These are phyloP conservation scores for Zygosaccharomyces kombuchaensis DNA, from an alignment of 805 yeast genomes.

Conservation along the genomic window DNA sequence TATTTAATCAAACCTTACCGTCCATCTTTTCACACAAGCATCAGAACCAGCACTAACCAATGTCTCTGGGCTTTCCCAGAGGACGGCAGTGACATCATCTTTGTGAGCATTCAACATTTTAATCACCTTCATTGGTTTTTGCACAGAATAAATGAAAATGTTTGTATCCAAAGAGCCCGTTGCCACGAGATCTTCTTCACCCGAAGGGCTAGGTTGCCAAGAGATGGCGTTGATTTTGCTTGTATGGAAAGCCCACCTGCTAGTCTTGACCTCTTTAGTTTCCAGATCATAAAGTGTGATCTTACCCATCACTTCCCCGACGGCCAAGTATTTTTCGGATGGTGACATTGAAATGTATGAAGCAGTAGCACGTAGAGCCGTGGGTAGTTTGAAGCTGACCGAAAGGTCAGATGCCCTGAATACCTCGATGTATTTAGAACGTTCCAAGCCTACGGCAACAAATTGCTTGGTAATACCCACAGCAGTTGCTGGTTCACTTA, in stretches of 20 bases:
- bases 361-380: constrained; percentile 55
- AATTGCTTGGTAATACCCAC: constrained; percentile 42
- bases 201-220: constrained; percentile 48
- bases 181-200: constrained; percentile 53
- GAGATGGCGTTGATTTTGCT: constrained; percentile 70
- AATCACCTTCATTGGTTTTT: constrained; percentile 69
- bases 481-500: constrained; percentile 43
- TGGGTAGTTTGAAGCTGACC: constrained; percentile 35
- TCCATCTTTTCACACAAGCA: constrained; percentile 76
- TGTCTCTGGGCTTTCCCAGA: constrained; percentile 53
- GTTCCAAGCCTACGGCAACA: constrained; percentile 49
- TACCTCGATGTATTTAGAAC: constrained; percentile 38
- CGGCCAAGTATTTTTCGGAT: constrained; percentile 63
- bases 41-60: constrained; percentile 76
- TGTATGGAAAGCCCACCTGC: constrained; percentile 95
- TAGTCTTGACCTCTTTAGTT: constrained; percentile 58
- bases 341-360: constrained; percentile 67
- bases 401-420: constrained; percentile 36
- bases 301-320: constrained; percentile 85
- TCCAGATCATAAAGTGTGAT: constrained; percentile 62
- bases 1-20: constrained; percentile 16
- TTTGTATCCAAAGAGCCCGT: constrained; percentile 84
- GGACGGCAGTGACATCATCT: constrained; percentile 73
- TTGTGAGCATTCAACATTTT: constrained; percentile 79
- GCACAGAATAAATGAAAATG: constrained; percentile 73